Evolutionary conservation across 2,329 filamentous ascomycete genomes (phyloP).

Genomic region (Paraphoma sp.): DNA sequence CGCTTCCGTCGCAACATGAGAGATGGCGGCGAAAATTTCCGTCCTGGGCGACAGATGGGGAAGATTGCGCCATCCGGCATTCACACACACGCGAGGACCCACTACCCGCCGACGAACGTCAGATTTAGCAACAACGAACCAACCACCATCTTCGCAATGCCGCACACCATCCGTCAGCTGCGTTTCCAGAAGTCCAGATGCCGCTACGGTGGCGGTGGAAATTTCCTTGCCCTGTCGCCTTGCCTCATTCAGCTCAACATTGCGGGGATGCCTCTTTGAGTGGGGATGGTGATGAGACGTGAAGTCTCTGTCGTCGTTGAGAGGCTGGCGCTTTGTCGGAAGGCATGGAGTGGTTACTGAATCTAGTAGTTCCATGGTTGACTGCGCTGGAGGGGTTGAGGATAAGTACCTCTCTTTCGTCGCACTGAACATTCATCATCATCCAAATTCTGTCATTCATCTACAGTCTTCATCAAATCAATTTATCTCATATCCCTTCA

Average conservation of each 20-base stretch:
- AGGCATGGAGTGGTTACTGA: slow-evolving; percentile 3
- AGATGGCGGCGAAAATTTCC: slow-evolving; percentile 40
- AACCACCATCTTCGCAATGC: slow-evolving; percentile 29
- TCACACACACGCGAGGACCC: slow-evolving; percentile 14
- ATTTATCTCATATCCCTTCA: neutral
- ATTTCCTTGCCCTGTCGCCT: slow-evolving; percentile 30
- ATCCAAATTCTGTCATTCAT: slow-evolving; percentile 4
- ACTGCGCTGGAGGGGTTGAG: slow-evolving; percentile 13
- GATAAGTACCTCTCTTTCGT: slow-evolving; percentile 30
- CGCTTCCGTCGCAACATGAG: slow-evolving; percentile 6
- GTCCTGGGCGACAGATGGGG: slow-evolving; percentile 15
- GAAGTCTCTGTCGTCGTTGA: slow-evolving; percentile 23
- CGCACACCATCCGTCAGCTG: slow-evolving; percentile 14
- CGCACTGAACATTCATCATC: slow-evolving; percentile 4
- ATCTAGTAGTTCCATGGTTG: slow-evolving; percentile 12
- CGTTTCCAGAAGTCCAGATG: slow-evolving; percentile 28
- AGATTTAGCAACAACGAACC: slow-evolving; percentile 24
- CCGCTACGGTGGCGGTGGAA: slow-evolving; percentile 28
- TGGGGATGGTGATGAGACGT: slow-evolving; percentile 25
- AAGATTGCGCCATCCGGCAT: slow-evolving; percentile 12
- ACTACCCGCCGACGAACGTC: slow-evolving; percentile 17
- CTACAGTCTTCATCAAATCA: neutral
- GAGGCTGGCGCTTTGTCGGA: slow-evolving; percentile 30
- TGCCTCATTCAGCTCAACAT: slow-evolving; percentile 14
- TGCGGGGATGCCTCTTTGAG: slow-evolving; percentile 20